Conservation (phyloP, 257 asterid species). For the Catharanthus roseus region DNA sequence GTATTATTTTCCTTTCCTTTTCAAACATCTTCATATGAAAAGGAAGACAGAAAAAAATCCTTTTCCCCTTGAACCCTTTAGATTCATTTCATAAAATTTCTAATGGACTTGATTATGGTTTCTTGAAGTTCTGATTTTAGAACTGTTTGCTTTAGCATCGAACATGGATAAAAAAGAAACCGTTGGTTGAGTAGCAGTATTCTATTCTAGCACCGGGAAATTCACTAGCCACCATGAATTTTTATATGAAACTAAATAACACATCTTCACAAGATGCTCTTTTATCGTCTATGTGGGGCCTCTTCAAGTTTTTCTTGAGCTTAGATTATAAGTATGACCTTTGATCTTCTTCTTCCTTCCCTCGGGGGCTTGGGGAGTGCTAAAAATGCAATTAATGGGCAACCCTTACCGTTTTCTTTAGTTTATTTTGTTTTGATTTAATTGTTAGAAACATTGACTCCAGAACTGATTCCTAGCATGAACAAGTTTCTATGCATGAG, state of each 20-base stretch:
- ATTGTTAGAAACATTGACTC: not conserved
- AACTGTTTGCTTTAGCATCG: not conserved
- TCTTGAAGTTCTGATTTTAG: not conserved
- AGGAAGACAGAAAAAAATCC: not conserved
- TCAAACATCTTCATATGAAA: not conserved
- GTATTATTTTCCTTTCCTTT: conserved; percentile 28
- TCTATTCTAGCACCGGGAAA: not conserved
- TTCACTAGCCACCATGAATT: not conserved
- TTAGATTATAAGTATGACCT: not conserved
- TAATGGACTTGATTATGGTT: not conserved
- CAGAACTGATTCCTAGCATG: not conserved
- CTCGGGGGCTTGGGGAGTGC: not conserved
- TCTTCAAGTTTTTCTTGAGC: not conserved
- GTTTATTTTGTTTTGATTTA: not conserved
- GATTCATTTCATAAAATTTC: not conserved
- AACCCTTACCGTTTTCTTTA: not conserved
- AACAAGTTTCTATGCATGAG: not conserved
- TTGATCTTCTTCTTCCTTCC: not conserved
- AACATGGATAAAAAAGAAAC: not conserved
- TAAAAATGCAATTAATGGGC: not conserved
- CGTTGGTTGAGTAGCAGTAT: not conserved
- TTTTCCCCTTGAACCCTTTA: not conserved
- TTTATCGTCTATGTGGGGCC: not conserved
- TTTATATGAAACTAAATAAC: not conserved
- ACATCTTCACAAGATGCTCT: not conserved